Base-by-base conservation (phyloP, 1,139 yeast genomes). In the Yamadazyma blattariae region DNA sequence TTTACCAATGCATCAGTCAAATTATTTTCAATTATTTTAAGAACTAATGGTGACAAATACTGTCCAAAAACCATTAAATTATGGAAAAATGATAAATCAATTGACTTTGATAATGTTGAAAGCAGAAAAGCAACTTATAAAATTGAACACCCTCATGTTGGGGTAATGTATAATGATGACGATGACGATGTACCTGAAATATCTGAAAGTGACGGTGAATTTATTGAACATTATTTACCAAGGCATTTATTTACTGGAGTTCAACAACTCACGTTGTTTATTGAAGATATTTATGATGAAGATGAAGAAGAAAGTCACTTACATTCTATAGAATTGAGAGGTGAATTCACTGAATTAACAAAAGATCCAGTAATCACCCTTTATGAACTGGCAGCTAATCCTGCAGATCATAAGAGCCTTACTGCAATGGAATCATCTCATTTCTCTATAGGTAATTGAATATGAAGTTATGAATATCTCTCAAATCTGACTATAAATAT, bases 311-410 rank as follows among this genome's bases (percentile, higher is more conserved):
- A 71, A 25, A 67, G 81, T 7, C 76, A 70, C 40, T 44, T 89
- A 2, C 82, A 82, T 47, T 83, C 80, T 51, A 61, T 89, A 33
- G 97, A 95, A 39, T 57, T 92, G 25, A 65, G 97, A 35, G 97
- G 97, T 1, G 94, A 85, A 46, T 81, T 70, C 55, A 73, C 82
- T 4, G 78, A 77, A 37, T 58, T 80, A 41, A 61, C 67, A 34
- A 75, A 71, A 48, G 87, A 77, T 39, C 95, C 95, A 0, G 79
- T 86, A 14, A 72, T 83, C 15, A 71, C 95, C 1, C 53, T 84
- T 19, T 90, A 90, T 57, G 97, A 90, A 57, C 78, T 89, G 41
- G 95, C 96, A 1, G 94, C 97, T 6, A 89, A 89, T 53, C 96
- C 96, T 0, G 78, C 83, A 3, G 97, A 90, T 54, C 97, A 90